These are phyloP conservation scores for Aspergillus pseudonomiae DNA, from an alignment of 2,329 filamentous ascomycete species.

Conservation along the genomic window DNA sequence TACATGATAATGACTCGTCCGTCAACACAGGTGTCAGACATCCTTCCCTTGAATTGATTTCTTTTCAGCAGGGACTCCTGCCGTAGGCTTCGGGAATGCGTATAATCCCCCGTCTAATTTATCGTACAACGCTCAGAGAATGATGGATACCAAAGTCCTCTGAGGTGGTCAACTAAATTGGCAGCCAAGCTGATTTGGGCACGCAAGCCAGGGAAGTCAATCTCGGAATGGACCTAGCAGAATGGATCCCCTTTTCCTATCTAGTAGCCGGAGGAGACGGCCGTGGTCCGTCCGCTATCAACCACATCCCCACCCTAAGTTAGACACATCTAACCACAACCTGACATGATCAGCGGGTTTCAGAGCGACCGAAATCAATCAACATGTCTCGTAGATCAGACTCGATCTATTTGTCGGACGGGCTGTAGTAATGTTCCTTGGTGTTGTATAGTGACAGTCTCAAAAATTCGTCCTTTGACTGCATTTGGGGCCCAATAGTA, in stretches of 20 bases:
- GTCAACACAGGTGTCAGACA: not conserved
- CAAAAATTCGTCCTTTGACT: not conserved
- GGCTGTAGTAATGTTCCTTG: not conserved
- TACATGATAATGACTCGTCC: not conserved
- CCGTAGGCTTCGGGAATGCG: not conserved
- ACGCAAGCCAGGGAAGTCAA: not conserved
- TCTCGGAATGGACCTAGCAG: not conserved
- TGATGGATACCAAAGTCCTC: not conserved
- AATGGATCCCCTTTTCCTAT: not conserved
- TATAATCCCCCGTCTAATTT: not conserved
- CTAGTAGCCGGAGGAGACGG: not conserved
- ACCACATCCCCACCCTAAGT: not conserved
- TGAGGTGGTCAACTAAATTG: not conserved
- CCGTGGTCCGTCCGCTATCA: not conserved
- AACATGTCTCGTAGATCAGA: not conserved
- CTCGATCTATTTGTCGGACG: not conserved
- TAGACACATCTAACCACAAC: constrained; percentile 1
- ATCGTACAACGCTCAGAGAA: not conserved
- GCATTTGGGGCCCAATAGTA: not conserved
- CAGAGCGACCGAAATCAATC: not conserved
- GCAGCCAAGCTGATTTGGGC: not conserved
- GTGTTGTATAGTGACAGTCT: not conserved
- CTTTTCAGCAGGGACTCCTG: not conserved
- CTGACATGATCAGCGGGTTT: not conserved
- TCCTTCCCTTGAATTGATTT: not conserved